Evolutionary conservation across 345 rosid genomes (phyloP).

Genomic region (Cardamine occulta): DNA sequence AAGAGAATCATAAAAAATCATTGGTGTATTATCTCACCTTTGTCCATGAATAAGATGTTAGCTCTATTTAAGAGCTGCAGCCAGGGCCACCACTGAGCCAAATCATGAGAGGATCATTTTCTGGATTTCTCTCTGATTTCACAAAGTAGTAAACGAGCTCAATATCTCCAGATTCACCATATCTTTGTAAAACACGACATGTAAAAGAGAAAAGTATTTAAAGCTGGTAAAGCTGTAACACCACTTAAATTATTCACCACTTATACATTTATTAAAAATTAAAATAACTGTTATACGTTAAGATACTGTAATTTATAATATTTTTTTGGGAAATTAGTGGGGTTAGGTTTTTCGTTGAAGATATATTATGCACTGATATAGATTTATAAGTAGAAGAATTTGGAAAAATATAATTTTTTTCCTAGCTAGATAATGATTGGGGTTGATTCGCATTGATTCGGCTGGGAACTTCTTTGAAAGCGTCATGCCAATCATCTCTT

Average conservation of each 20-base stretch:
- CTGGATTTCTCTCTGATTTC: constrained; percentile 60
- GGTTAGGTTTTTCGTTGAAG: not conserved
- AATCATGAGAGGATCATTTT: no score
- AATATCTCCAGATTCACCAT: constrained; percentile 53
- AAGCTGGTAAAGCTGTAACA: no score
- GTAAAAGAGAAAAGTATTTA: constrained; percentile 12
- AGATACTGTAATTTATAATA: not conserved
- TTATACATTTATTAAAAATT: no score
- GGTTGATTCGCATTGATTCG: constrained; percentile 1
- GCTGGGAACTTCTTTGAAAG: not conserved
- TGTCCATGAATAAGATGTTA: constrained; percentile 75
- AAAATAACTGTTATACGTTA: no score
- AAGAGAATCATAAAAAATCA: not conserved
- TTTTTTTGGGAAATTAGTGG: not conserved
- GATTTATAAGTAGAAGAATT: not conserved
- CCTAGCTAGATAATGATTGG: not conserved
- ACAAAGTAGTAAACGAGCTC: constrained; percentile 70
- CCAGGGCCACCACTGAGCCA: no score
- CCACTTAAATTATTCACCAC: no score
- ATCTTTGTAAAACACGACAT: constrained; percentile 40
- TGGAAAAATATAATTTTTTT: no score
- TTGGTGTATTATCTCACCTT: constrained; percentile 41
- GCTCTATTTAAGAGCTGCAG: constrained; percentile 11
- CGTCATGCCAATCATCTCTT: not conserved
- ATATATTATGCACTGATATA: no score